Evolutionary conservation across 352 stramenopile species (phyloP), one percentile per base, ranked within the genome.

Genomic region (Pythium periplocum): DNA sequence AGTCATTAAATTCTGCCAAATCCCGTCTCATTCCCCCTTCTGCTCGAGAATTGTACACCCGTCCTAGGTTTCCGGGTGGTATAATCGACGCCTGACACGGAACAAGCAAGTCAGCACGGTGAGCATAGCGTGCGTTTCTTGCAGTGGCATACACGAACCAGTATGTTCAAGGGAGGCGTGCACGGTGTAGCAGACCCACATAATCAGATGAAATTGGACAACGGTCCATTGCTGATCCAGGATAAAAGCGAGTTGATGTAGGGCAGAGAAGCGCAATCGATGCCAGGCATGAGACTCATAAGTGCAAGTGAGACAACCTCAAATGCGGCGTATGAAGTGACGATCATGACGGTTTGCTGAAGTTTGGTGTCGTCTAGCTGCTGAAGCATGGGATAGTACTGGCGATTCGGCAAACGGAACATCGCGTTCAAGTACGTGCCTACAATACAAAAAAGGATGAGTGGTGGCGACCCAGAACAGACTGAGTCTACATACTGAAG

Each of bases 401-500:
- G 7, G 7, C 38, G 38, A 11, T 42, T 42, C 7, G 38, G 38
- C 7, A 42, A 11, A 11, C 38, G 11, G 38, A 42, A 42, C 38
- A 42, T 11, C 11, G 38, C 38, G 38, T 11, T 42, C 7, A 42
- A 11, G 38, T 42, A 48, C 7, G 17, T 48, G 17, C 47, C 26
- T 26, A 42, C n/a, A 7, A 7, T 7, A 11, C 38, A 42, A 11
- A 42, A 56, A 35, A 47, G 10, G 7, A n/a, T n/a, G 49, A 40
- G 54, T 39, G n/a, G n/a, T n/a, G n/a, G n/a, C n/a, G n/a, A n/a
- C n/a, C n/a, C n/a, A n/a, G n/a, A n/a, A n/a, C n/a, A n/a, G n/a
- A n/a, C n/a, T n/a, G n/a, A n/a, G n/a, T n/a, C n/a, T n/a, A n/a
- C 38, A 11, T 45, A 54, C 36, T 33, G 35, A 52, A 51, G 9